Evolutionary conservation across 768 basidiomycete species (phyloP).

Genomic region (Lepiota brunneoincarnata): DNA sequence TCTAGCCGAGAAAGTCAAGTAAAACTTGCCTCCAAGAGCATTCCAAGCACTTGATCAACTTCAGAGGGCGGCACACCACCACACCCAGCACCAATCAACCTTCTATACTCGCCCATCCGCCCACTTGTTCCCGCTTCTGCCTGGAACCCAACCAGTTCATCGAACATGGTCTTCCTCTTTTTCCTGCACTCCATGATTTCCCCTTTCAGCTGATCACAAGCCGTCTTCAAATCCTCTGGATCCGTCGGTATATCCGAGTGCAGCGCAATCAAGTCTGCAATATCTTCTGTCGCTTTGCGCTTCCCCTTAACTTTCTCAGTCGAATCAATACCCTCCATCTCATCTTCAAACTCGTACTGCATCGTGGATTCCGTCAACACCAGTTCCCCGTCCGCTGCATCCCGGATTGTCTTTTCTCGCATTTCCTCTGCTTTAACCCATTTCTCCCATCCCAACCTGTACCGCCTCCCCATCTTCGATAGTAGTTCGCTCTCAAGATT

Average conservation of each 20-base stretch:
- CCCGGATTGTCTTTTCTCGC: conserved; percentile 68
- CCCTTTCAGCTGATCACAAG: conserved; percentile 60
- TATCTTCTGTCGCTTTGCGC: conserved; percentile 56
- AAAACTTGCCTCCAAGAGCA: conserved; percentile 73
- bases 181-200: conserved; percentile 66
- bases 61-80: conserved; percentile 84
- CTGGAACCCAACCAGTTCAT: conserved; percentile 75
- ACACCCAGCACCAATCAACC: conserved; percentile 87
- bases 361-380: conserved; percentile 42
- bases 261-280: conserved; percentile 60
- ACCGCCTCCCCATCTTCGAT: conserved; percentile 76
- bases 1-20: not conserved
- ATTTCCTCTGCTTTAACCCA: conserved; percentile 87
- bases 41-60: conserved; percentile 81
- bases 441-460: conserved; percentile 87
- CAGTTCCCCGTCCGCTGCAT: conserved; percentile 57
- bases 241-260: conserved; percentile 58
- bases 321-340: conserved; percentile 38
- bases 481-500: conserved; percentile 65
- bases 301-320: conserved; percentile 55
- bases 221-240: conserved; percentile 47
- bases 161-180: conserved; percentile 70
- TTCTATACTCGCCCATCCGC: conserved; percentile 84
- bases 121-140: conserved; percentile 90
- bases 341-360: conserved; percentile 41